phyloP scores from a whole-genome alignment of 2,329 filamentous ascomycete genomes.

The Microsporum audouinii region DNA sequence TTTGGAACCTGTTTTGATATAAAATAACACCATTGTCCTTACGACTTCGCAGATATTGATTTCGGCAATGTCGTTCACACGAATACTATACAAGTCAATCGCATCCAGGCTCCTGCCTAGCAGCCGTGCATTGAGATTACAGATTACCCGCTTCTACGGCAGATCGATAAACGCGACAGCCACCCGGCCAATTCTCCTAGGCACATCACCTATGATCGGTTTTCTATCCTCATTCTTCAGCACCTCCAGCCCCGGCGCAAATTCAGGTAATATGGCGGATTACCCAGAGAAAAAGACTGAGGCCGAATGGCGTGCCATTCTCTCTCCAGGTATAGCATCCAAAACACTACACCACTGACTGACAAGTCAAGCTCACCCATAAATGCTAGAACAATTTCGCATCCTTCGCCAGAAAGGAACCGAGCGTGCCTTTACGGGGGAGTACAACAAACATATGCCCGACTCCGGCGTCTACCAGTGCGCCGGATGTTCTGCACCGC shows the following conservation, averaged over 20 bases:
- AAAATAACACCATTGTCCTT: not conserved
- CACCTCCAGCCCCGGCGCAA: conserved; percentile 39
- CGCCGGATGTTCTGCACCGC: conserved; percentile 70
- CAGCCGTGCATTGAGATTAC: not conserved
- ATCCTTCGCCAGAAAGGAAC: conserved; percentile 88
- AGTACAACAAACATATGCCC: conserved; percentile 79
- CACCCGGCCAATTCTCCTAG: not conserved
- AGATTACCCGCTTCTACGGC: conserved; percentile 17
- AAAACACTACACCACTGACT: not conserved
- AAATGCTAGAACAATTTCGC: conserved; percentile 75
- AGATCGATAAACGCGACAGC: conserved; percentile 27
- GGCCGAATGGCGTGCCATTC: conserved; percentile 78
- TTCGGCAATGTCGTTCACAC: not conserved
- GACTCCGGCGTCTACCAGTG: conserved; percentile 70
- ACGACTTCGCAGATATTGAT: not conserved
- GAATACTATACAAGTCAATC: not conserved
- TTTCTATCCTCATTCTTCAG: conserved; percentile 68
- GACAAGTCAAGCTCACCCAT: not conserved
- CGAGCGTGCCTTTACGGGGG: conserved; percentile 65
- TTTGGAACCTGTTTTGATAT: not conserved
- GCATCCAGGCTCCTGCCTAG: not conserved
- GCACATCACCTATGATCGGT: conserved; percentile 56
- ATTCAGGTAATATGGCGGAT: conserved; percentile 14
- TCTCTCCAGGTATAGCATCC: conserved; percentile 50
- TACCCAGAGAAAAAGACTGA: conserved; percentile 60